A percentile compares a stretch with the other conserved stretches of the same genome.
These are phyloP conservation scores for Septoria linicola DNA, from an alignment of 2,329 filamentous ascomycete genomes.

Conservation along the genomic window DNA sequence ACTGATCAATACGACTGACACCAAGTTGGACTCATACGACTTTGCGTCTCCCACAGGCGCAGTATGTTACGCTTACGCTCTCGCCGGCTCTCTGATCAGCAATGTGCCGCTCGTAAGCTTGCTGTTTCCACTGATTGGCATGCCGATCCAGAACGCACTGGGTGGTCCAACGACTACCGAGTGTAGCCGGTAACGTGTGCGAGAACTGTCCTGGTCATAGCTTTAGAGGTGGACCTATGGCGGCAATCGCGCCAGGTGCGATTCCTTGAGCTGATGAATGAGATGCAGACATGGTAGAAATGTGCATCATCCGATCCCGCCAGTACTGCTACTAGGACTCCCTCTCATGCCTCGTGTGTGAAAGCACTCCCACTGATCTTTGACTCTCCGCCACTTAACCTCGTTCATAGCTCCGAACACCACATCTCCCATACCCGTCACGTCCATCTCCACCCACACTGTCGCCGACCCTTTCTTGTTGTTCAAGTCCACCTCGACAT, in stretches of 20 bases:
- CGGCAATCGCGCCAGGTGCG: neutral
- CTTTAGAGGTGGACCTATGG: neutral
- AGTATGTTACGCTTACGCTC: neutral
- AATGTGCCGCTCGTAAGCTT: neutral
- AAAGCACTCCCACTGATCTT: conserved; percentile 5
- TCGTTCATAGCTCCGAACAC: conserved; percentile 8
- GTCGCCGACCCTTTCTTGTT: conserved; percentile 8
- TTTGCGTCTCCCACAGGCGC: neutral
- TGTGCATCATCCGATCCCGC: neutral
- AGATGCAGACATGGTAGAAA: neutral
- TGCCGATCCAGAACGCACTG: neutral
- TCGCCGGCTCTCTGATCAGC: neutral
- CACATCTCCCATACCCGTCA: conserved; percentile 10
- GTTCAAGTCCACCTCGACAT: conserved; percentile 7
- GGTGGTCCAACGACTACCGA: neutral
- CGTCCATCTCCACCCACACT: conserved; percentile 14
- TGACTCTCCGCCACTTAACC: conserved; percentile 2
- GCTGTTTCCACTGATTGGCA: neutral
- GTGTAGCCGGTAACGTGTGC: neutral
- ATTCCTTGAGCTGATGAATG: neutral
- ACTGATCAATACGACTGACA: neutral
- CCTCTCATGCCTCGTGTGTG: conserved; percentile 13
- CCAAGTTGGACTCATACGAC: neutral
- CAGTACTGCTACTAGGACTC: conserved; percentile 5
- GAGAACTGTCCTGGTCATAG: neutral